Base-by-base conservation (phyloP, 208 protist genomes). In the Endotrypanum monterogeii region DNA sequence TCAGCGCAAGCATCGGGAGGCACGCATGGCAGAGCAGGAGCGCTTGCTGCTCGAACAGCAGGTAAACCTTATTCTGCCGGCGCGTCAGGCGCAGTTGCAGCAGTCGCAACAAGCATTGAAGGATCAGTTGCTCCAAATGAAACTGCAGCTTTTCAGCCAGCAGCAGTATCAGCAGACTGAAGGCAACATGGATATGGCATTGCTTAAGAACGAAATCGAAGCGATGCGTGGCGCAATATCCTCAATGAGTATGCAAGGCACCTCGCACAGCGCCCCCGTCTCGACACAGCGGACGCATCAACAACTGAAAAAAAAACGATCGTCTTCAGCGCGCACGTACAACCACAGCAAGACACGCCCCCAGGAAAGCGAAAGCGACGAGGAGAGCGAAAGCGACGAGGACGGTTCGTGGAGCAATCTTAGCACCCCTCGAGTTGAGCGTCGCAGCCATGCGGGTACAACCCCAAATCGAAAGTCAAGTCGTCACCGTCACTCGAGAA, bases 41-140 rank as follows among this genome's bases (percentile, higher is more conserved):
- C 78, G 71, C 56, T 50, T 62, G 74, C 63, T 89, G 67, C 68
- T 88, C n/a, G 79, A 89, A 4, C 76, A 86, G 65, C 82, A 88
- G 71, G 67, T 87, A 50, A 79, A 83, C 30, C 78, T 84, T 41
- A 78, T 84, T 46, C 60, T 87, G 28, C 76, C 75, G 23, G 73
- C 82, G 30, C 86, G 72, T 8, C 83, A 88, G 41, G 81, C 76
- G 39, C 68, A 83, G 76, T 74, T 89, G 39, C 81, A 82, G 61
- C 84, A 89, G 67, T 78, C 73, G 18, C 80, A 86, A 65, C 65
- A 89, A 46, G 67, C 74, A 63, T 76, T 83, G 50, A 76, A 80
- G 68, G 72, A 79, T 11, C 78, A 87, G 63, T 52, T 89, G 0
- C 66, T 78, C 35, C 78, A 86, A 66, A 76, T 86, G 72, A 86